phyloP scores from a whole-genome alignment of 768 basidiomycete species.

The Russula earlei region DNA sequence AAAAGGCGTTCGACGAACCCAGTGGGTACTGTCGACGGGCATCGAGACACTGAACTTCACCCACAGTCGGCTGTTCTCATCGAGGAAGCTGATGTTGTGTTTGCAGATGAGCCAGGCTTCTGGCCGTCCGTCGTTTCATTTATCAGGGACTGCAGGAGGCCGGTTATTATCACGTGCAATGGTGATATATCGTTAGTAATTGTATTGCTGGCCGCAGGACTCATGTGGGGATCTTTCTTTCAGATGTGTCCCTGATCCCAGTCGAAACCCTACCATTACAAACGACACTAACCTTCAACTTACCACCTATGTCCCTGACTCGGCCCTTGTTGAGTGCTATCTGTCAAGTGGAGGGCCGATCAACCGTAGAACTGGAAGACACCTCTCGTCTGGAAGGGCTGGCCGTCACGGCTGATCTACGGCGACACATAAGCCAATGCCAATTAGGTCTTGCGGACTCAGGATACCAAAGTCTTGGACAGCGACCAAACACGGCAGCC shows the following conservation, averaged over 20 bases:
- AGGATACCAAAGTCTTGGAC: not conserved
- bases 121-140: conserved; percentile 77
- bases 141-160: conserved; percentile 75
- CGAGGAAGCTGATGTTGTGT: conserved; percentile 94
- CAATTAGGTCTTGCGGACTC: conserved; percentile 13
- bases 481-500: not conserved
- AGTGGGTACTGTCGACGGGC: not conserved
- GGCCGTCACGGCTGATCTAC: conserved; percentile 10
- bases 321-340: conserved; percentile 20
- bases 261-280: conserved; percentile 68
- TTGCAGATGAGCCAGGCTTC: conserved; percentile 76
- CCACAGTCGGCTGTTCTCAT: conserved; percentile 80
- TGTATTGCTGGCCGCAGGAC: conserved; percentile 10
- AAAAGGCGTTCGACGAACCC: not conserved
- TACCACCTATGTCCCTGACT: conserved; percentile 21
- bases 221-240: conserved; percentile 6
- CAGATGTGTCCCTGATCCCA: conserved; percentile 71
- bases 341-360: conserved; percentile 16
- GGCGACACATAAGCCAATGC: conserved; percentile 16
- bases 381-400: not conserved
- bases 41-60: not conserved
- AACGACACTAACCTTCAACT: conserved; percentile 51
- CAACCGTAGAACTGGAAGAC: conserved; percentile 1
- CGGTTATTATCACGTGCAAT: conserved; percentile 92
- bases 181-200: conserved; percentile 42